Evolutionary conservation across 179 eudicot genomes (phyloP).

Genomic region (Beta corolliflora): DNA sequence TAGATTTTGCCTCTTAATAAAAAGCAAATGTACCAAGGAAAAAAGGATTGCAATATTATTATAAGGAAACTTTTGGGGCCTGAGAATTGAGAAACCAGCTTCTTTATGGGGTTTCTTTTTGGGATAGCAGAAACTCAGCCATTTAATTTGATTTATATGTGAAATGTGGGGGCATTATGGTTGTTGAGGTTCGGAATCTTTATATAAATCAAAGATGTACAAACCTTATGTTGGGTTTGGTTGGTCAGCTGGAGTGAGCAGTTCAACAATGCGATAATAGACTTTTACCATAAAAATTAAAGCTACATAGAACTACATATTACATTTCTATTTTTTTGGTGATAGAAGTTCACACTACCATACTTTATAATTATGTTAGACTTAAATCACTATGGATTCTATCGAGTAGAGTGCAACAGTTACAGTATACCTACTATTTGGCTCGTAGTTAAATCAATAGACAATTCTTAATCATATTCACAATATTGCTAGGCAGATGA

Average conservation of each 20-base stretch:
- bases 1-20: no score
- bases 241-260: conserved; percentile 9
- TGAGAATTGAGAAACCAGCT: no score
- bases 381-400: not conserved
- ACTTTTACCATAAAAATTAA: not conserved
- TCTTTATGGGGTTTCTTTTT: no score
- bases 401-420: conserved; percentile 14
- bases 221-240: not conserved
- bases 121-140: not conserved
- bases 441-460: not conserved
- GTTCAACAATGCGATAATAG: conserved; percentile 6
- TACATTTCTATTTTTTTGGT: not conserved
- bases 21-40: no score
- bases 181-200: not conserved
- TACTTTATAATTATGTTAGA: no score
- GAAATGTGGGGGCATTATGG: not conserved
- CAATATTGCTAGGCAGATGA: not conserved
- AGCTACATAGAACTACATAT: no score
- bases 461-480: not conserved
- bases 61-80: no score
- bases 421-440: conserved; percentile 14
- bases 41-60: no score
- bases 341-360: not conserved
- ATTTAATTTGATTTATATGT: not conserved
- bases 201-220: not conserved